Evolutionary conservation across 768 basidiomycete species (phyloP).

Genomic region (Hirschioporus abietinus): DNA sequence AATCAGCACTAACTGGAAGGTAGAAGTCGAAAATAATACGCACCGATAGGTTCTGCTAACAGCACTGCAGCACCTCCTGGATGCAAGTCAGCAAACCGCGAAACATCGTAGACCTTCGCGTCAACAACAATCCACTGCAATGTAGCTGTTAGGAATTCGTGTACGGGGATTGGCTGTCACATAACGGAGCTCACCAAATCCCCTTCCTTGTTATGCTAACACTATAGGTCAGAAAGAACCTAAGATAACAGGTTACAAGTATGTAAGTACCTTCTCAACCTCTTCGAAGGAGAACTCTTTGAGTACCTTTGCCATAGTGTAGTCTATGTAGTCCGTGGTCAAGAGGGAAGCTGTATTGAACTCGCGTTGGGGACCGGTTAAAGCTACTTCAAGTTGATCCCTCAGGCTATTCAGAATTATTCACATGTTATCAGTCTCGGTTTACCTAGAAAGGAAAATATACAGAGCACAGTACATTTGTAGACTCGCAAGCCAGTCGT

Average conservation of each 20-base stretch:
- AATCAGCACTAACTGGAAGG: neutral
- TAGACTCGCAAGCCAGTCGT: too few species aligned
- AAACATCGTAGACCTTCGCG: conserved; percentile 75
- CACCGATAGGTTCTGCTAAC: conserved; percentile 60
- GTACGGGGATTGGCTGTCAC: neutral
- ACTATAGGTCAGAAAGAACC: conserved; percentile 4
- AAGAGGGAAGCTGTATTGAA: neutral
- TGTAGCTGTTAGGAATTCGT: conserved; percentile 4
- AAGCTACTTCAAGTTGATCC: neutral
- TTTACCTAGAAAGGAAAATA: neutral
- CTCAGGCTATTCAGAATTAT: neutral
- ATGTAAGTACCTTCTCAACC: conserved; percentile 52
- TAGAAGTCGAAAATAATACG: conserved; percentile 15
- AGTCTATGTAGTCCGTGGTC: neutral
- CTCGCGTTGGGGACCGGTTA: neutral
- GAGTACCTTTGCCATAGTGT: conserved; percentile 10
- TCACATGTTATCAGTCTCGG: neutral
- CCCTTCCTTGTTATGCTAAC: conserved; percentile 84
- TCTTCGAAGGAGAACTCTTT: conserved; percentile 50
- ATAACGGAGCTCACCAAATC: conserved; percentile 52
- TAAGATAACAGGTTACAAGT: conserved; percentile 2
- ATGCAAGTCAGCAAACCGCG: conserved; percentile 77
- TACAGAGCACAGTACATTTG: neutral
- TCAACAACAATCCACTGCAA: conserved; percentile 77
- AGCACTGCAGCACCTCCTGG: conserved; percentile 79